Base-by-base conservation (phyloP, 176 grass and related monocot species). In the Oryza glaberrima region DNA sequence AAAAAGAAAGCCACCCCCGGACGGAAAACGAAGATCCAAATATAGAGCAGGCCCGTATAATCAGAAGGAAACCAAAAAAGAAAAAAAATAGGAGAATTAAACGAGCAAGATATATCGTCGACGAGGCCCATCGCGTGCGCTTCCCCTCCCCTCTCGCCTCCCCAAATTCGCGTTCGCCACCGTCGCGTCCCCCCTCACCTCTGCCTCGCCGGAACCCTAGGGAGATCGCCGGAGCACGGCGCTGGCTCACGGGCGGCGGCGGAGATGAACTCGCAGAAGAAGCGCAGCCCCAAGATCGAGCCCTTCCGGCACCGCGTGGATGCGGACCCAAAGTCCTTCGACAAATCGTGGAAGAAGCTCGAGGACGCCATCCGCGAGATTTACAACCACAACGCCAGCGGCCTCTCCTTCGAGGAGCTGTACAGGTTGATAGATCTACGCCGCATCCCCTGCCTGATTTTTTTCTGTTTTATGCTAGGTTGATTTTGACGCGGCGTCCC, bases 311-410 rank as follows among this genome's bases (percentile, higher is more conserved):
- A 97, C 86, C 82, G 81, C 52, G 86, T 94, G 35, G 95, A 97
- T 84, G 69, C 89, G 56, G 95, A 97, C 90, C 95, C 95, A 77
- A 97, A 94, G 84, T 97, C 88, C 88, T 89, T 91, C 79, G 95
- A 97, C 72, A 92, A 87, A 65, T 94, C 95, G 54, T 97, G 94
- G 94, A 85, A 84, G 67, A 89, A 94, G 80, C 82, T 91, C 82
- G 88, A 97, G 44, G 90, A 94, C 49, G 95, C 95, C 73, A 97
- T 94, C 84, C 77, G 91, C 77, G 95, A 94, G 92, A 97, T 97
- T 84, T 97, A 97, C 86, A 97, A 94, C 81, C 92, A 94, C 80
- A 97, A 97, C 92, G 94, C 94, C 66, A 97, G 94, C 74, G 92
- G 92, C 77, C 95, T 97, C 82, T 93, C 90, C 78, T 97, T 97